Evolutionary conservation across 2,329 filamentous ascomycete genomes (phyloP), one percentile per base, ranked within the genome.

Genomic region (Penicillium oxalicum): DNA sequence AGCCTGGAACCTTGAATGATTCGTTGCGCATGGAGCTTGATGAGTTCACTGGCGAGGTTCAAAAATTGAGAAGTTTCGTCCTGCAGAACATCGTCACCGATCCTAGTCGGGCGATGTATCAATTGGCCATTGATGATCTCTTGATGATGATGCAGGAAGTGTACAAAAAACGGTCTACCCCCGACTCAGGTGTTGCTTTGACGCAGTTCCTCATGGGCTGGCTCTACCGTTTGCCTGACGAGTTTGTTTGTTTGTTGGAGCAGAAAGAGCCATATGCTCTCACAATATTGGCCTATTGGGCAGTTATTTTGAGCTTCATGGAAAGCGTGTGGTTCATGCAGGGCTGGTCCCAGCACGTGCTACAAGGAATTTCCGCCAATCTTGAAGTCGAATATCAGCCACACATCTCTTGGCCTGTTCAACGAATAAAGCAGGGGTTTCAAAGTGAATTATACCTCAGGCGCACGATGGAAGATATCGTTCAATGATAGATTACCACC

Each of bases 291-390:
- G 60, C 60, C 0, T 52, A 66, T 29, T 69, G 66, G 65, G 57
- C 53, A 34, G 55, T 68, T 5, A 34, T 69, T 4, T 40, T 69
- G 24, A 57, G 53, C 35, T 63, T 61, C 43, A 66, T 69, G 65
- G 45, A 57, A 8, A 51, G 54, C 0, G 48, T 50, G 0, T 69
- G 66, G 66, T 61, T 68, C 36, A 69, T 68, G 60, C 34, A 47
- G 9, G 64, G 60, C 2, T 69, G 66, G 66, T 58, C 62, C 35
- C 42, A 44, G 18, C 66, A 69, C 63, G 61, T 69, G 5, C 35
- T 69, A 0, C 26, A n/a, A 6, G 66, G 66, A 0, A 55, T 67
- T 40, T 49, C 45, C 4, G 36, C 24, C 3, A 65, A 44, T 26
- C 39, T 68, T 12, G 29, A 37, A 0, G 13, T 5, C 0, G 56